Evolutionary conservation across 148 eudicot genomes (phyloP).

Genomic region (Amaranthus palmeri): DNA sequence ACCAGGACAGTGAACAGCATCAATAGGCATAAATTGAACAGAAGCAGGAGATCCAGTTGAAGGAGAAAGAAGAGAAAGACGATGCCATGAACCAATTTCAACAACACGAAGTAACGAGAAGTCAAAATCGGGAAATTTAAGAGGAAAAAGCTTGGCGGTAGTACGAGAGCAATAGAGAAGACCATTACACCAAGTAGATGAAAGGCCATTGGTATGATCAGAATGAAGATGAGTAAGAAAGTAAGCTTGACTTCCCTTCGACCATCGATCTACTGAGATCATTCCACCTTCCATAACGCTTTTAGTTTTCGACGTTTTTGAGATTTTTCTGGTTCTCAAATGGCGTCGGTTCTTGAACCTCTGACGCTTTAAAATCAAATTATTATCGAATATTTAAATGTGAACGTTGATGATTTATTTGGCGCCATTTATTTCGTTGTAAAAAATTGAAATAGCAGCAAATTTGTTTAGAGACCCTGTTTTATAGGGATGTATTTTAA

Average conservation of each 20-base stretch:
- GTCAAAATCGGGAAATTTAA: conserved; percentile 58
- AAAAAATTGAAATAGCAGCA: no score
- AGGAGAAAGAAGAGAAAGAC: conserved; percentile 48
- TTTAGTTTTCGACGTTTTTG: no score
- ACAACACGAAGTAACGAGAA: conserved; percentile 49
- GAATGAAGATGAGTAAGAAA: conserved; percentile 84
- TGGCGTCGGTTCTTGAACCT: no score
- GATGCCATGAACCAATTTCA: conserved; percentile 49
- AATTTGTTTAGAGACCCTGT: no score
- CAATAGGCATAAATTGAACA: conserved; percentile 49
- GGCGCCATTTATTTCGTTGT: no score
- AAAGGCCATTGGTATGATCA: conserved; percentile 65
- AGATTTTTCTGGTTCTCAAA: no score
- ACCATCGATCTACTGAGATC: conserved; percentile 79
- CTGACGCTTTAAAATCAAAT: no score
- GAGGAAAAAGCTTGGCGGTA: conserved; percentile 64
- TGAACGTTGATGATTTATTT: no score
- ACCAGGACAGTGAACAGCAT: conserved; percentile 86
- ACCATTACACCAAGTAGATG: conserved; percentile 55
- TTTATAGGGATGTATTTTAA: no score
- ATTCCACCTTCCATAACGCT: conserved; percentile 61
- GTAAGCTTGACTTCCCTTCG: conserved; percentile 57
- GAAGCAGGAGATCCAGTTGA: conserved; percentile 26
- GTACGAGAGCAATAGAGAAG: conserved; percentile 67
- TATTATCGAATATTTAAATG: no score